These are phyloP conservation scores for Capsicum baccatum DNA, from an alignment of 257 asterid genomes.

Conservation along the genomic window DNA sequence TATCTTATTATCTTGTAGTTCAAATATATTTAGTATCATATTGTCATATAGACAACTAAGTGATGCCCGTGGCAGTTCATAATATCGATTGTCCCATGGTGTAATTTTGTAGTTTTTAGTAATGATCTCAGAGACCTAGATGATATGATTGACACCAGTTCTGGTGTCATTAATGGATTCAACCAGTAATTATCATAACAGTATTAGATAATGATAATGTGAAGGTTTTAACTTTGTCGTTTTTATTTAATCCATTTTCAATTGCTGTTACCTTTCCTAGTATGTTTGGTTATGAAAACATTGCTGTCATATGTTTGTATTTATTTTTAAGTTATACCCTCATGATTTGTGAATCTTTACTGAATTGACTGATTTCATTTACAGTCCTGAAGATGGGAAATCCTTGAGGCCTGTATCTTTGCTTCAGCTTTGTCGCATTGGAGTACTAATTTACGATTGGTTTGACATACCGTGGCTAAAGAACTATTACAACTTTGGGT, in stretches of 20 bases:
- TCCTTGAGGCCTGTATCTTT: conserved; percentile 76
- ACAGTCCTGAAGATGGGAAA: conserved; percentile 87
- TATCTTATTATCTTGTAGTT: conserved; percentile 12
- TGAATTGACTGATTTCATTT: conserved; percentile 14
- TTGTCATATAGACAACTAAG: background rate
- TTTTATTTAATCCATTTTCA: background rate
- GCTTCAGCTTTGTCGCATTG: conserved; percentile 87
- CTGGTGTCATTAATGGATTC: background rate
- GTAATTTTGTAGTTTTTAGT: background rate
- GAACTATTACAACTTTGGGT: conserved; percentile 84
- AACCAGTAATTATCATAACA: background rate
- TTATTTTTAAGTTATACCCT: background rate
- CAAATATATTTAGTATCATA: background rate
- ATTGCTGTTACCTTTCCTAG: background rate
- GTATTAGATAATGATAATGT: background rate
- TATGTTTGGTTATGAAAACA: background rate
- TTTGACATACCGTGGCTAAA: conserved; percentile 80
- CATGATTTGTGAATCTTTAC: background rate
- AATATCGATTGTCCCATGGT: background rate
- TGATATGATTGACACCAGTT: background rate
- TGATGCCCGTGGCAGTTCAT: background rate
- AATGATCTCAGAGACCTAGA: background rate
- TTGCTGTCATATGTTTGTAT: background rate
- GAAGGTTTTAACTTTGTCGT: background rate
- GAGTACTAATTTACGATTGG: conserved; percentile 89